Evolutionary conservation across 257 asterid genomes (phyloP), one percentile per base, ranked within the genome.

Genomic region (Galeopsis tetrahit): DNA sequence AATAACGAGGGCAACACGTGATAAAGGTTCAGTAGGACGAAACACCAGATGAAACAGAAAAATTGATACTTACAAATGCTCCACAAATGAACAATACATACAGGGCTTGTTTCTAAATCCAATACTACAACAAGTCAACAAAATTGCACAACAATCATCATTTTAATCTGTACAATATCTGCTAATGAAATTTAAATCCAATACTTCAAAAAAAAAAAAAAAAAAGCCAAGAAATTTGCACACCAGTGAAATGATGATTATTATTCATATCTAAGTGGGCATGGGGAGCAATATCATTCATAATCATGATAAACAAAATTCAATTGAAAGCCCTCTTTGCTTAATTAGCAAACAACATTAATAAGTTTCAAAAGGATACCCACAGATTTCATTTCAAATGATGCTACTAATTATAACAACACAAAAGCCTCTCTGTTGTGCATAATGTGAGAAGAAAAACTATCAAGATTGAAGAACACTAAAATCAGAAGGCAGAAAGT

Each of bases 251-350:
- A 70, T 1, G 66, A 59, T 59, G 15, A 36, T 17, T 14, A 74
- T n/a, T 43, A 34, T 48, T 71, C 67, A 42, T 63, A 48, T 10
- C 48, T 40, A 15, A 48, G 11, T 15, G 31, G 53, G 76, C 83
- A 75, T 80, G 78, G 81, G 78, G 66, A 44, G 68, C 75, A 67
- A 60, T 38, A 76, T 80, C 36, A 71, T 72, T 44, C 34, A 80
- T 61, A 72, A 71, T 80, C 43, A 66, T 70, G 69, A 66, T 28
- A 66, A 60, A 4, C 14, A 64, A 64, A 57, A 46, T 35, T 14
- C 61, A 63, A 3, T 64, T 59, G 53, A 63, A 65, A 72, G 13
- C 78, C 64, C 58, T 17, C 68, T 59, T 68, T 49, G 67, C 71
- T 72, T 8, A 64, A 31, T 2, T 51, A 32, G 31, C 66, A 51